Evolutionary conservation across 495 filamentous ascomycete species (phyloP).

Genomic region (Hypoxylon fuscum): DNA sequence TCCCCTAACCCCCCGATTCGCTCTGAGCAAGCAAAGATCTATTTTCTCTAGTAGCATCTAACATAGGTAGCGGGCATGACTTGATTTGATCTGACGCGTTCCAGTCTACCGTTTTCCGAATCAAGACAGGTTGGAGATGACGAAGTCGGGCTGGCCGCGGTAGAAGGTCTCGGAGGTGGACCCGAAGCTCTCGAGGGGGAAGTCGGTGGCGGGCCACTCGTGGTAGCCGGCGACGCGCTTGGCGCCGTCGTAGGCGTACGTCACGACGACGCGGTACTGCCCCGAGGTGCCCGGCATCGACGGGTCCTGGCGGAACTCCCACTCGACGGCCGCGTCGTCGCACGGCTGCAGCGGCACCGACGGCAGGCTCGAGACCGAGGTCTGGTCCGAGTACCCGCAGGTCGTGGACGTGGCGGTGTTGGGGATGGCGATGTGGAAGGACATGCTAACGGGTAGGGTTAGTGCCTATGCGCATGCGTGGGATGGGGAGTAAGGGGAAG

Average conservation of each 20-base stretch:
- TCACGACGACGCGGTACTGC: constrained; percentile 33
- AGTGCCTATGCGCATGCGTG: constrained; percentile 16
- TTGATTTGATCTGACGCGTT: background rate
- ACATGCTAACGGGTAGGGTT: constrained; percentile 28
- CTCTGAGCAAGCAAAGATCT: background rate
- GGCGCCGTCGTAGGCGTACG: constrained; percentile 29
- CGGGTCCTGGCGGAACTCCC: constrained; percentile 43
- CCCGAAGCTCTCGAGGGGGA: constrained; percentile 24
- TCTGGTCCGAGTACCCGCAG: constrained; percentile 35
- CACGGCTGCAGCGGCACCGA: constrained; percentile 22
- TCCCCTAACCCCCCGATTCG: background rate
- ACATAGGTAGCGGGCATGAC: background rate
- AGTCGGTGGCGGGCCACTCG: constrained; percentile 39
- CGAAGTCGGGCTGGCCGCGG: constrained; percentile 31
- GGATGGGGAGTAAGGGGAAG: background rate
- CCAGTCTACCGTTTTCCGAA: background rate
- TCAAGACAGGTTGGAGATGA: constrained; percentile 20
- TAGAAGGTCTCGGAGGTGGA: constrained; percentile 31
- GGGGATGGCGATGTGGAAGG: constrained; percentile 33
- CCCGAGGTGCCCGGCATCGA: constrained; percentile 33
- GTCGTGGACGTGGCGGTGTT: constrained; percentile 18
- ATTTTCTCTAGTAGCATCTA: background rate
- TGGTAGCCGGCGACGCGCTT: constrained; percentile 28
- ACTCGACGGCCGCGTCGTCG: constrained; percentile 32
- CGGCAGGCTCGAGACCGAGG: constrained; percentile 29